Percentiles rank a stretch among this genome's conserved stretches.
Conservation (phyloP, 257 asterid species). For the Solanum sejunctum region DNA sequence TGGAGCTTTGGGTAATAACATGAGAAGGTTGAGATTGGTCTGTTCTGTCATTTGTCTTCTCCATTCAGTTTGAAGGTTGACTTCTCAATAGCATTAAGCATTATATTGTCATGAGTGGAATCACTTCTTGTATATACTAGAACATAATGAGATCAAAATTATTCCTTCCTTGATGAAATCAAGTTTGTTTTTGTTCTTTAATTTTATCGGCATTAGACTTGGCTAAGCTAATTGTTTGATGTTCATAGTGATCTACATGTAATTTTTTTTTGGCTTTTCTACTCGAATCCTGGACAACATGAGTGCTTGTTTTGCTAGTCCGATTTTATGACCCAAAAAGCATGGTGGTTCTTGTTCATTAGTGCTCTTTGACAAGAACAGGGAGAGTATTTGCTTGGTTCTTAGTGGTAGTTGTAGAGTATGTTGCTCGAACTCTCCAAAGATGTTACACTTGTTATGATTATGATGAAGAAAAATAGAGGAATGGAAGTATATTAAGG, state of each 20-base stretch:
- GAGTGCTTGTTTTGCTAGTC: neutral
- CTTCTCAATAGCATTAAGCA: neutral
- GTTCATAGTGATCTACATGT: neutral
- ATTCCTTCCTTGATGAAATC: neutral
- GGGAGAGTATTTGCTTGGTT: neutral
- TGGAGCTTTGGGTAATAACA: neutral
- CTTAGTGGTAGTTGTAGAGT: neutral
- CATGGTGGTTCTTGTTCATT: neutral
- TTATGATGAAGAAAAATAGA: neutral
- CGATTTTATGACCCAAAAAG: neutral
- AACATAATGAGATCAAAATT: neutral
- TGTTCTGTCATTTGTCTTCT: neutral
- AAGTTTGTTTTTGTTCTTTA: neutral
- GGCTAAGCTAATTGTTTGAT: neutral
- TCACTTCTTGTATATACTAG: neutral
- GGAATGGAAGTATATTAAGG: too few relatives aligned
- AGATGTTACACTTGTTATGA: neutral
- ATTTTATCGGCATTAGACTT: neutral
- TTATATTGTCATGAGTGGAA: neutral
- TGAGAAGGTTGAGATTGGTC: neutral
- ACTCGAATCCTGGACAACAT: neutral
- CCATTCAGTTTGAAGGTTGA: neutral
- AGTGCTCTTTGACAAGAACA: neutral
- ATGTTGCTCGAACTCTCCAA: neutral
- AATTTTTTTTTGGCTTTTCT: neutral